A percentile compares a stretch with the other conserved stretches of the same genome.
Evolutionary conservation across 2,329 filamentous ascomycete genomes (phyloP).

Genomic region (Aspergillus oerlinghausenensis): DNA sequence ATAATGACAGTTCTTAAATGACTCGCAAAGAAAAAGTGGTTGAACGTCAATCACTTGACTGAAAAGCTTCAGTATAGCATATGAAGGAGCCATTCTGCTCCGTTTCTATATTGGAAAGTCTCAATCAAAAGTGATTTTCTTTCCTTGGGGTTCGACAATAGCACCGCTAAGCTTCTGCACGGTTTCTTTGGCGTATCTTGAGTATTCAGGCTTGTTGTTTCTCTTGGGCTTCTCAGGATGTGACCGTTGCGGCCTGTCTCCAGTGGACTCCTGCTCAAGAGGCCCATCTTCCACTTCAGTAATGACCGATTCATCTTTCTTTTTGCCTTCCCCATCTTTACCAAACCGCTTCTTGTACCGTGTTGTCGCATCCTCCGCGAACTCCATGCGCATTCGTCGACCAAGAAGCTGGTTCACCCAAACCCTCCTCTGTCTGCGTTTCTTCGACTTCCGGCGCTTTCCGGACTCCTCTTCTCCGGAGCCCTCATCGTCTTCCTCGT

Average conservation of each 20-base stretch:
- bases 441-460: conserved; percentile 31
- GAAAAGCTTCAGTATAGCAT: not conserved
- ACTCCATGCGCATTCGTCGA: conserved; percentile 78
- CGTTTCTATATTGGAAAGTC: not conserved
- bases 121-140: conserved; percentile 76
- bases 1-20: not conserved
- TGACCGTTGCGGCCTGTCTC: conserved; percentile 12
- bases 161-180: conserved; percentile 67
- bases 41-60: not conserved
- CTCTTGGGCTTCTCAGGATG: conserved; percentile 21
- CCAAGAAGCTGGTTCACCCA: conserved; percentile 83
- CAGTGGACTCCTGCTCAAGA: not conserved
- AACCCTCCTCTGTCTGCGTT: conserved; percentile 54
- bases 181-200: conserved; percentile 47
- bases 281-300: conserved; percentile 15
- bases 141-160: conserved; percentile 72
- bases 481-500: conserved; percentile 47
- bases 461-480: conserved; percentile 35
- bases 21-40: not conserved
- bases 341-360: conserved; percentile 93
- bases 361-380: conserved; percentile 83
- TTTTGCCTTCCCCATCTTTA: conserved; percentile 55
- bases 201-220: conserved; percentile 34
- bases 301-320: conserved; percentile 11
- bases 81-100: not conserved